Conservation (phyloP, 1,284 basidiomycete species). For the Moesziomyces aphidis region DNA sequence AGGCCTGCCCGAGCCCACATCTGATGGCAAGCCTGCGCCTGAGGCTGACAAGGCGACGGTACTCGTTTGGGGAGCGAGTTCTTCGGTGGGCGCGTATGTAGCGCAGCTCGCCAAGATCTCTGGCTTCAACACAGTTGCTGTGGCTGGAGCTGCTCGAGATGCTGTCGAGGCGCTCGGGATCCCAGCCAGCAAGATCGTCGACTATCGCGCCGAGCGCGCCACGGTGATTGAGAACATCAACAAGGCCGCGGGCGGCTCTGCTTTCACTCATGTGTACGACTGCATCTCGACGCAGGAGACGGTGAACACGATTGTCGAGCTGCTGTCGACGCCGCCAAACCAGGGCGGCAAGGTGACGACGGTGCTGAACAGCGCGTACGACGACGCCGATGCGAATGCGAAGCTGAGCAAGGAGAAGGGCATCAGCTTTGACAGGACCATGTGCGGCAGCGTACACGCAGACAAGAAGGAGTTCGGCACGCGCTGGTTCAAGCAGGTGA, state of each 20-base stretch:
- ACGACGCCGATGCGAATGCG: constrained; percentile 10
- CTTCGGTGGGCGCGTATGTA: constrained; percentile 66
- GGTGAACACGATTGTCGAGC: constrained; percentile 36
- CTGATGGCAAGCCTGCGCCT: constrained; percentile 16
- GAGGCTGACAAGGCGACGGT: constrained; percentile 37
- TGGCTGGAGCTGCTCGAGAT: constrained; percentile 45
- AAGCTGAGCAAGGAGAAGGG: constrained; percentile 17
- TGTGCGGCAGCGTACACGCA: constrained; percentile 19
- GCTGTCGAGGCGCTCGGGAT: constrained; percentile 15
- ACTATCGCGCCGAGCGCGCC: constrained; percentile 45
- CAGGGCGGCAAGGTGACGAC: constrained; percentile 22
- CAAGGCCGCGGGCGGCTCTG: constrained; percentile 17
- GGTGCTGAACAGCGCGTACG: constrained; percentile 8
- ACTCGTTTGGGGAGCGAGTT: constrained; percentile 67
- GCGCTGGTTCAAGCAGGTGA: constrained; percentile 53
- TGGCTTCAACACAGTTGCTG: constrained; percentile 64
- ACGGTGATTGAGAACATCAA: constrained; percentile 43
- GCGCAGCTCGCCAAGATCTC: constrained; percentile 66
- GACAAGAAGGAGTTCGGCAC: constrained; percentile 45
- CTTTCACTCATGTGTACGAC: constrained; percentile 57
- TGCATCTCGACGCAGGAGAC: constrained; percentile 50
- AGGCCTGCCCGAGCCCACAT: constrained; percentile 31
- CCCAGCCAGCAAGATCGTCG: constrained; percentile 17
- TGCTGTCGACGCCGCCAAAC: constrained; percentile 34
- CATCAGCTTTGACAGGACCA: constrained; percentile 11